phyloP scores from a whole-genome alignment of 1,284 basidiomycete genomes.

The Cutaneotrichosporon dermatis region DNA sequence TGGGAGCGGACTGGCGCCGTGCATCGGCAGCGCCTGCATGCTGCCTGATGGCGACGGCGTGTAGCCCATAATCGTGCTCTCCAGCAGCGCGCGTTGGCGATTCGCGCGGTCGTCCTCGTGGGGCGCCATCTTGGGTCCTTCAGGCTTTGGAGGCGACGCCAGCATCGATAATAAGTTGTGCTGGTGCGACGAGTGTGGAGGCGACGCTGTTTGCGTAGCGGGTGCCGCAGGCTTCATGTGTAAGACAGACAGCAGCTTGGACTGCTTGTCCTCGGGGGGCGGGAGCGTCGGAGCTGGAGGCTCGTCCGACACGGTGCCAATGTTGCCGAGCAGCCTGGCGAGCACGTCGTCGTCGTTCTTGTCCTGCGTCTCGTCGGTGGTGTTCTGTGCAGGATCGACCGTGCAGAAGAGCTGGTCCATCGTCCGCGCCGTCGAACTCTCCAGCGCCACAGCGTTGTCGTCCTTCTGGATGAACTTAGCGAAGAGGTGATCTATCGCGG shows the following conservation, averaged over 20 bases:
- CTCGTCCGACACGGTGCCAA: constrained; percentile 11
- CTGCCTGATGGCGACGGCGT: neutral
- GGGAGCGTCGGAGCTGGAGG: neutral
- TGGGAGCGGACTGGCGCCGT: neutral
- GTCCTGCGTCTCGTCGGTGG: constrained; percentile 5
- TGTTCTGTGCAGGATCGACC: constrained; percentile 12
- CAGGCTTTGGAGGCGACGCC: constrained; percentile 1
- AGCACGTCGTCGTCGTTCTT: constrained; percentile 34
- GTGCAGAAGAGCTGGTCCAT: constrained; percentile 33
- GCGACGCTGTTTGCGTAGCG: neutral
- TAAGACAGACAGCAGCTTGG: constrained; percentile 13
- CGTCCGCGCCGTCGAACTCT: constrained; percentile 29
- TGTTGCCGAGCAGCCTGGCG: constrained; percentile 28
- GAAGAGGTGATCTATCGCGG: constrained; percentile 39
- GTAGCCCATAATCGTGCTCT: neutral
- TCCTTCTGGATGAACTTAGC: constrained; percentile 38
- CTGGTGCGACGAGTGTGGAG: constrained; percentile 12
- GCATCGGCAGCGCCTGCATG: neutral
- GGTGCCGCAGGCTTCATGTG: neutral
- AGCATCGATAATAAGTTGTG: constrained; percentile 17
- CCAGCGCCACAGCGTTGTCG: constrained; percentile 15
- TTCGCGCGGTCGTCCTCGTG: constrained; percentile 2
- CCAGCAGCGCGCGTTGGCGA: constrained; percentile 6
- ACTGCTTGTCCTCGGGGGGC: constrained; percentile 10
- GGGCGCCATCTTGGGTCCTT: too few relatives aligned